Evolutionary conservation across 768 basidiomycete species (phyloP).

Genomic region (Phlebiopsis gigantea): DNA sequence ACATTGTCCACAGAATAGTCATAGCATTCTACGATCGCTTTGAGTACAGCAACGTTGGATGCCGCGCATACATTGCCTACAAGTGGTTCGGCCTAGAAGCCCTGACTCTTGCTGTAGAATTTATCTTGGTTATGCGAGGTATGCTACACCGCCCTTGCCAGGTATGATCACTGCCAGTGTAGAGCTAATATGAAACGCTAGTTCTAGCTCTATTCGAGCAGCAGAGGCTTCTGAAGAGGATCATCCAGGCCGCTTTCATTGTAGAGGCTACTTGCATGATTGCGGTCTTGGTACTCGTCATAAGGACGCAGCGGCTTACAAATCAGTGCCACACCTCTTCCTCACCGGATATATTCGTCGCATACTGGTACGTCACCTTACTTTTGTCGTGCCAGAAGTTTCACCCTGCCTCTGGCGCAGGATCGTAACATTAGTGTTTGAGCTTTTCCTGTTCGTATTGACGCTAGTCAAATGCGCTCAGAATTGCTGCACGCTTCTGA

Average conservation of each 20-base stretch:
- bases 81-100: conserved; percentile 6
- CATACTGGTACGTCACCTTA: conserved; percentile 2
- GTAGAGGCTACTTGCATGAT: conserved; percentile 7
- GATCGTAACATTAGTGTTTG: conserved; percentile 9
- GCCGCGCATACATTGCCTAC: conserved; percentile 5
- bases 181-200: neutral
- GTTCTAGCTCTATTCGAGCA: conserved; percentile 5
- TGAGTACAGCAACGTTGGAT: neutral
- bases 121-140: conserved; percentile 10
- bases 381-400: neutral
- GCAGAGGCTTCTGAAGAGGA: conserved; percentile 1
- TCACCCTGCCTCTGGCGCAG: neutral
- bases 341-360: conserved; percentile 2
- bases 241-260: neutral
- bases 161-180: neutral
- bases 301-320: neutral
- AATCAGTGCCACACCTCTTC: neutral
- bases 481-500: neutral
- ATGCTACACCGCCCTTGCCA: neutral
- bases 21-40: neutral
- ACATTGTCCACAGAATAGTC: neutral
- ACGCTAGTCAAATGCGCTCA: conserved; percentile 9
- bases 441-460: conserved; percentile 7
- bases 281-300: neutral
- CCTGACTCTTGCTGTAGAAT: conserved; percentile 6